These are phyloP conservation scores for Gonium pectorale DNA, from an alignment of 139 green algal species.

Conservation along the genomic window DNA sequence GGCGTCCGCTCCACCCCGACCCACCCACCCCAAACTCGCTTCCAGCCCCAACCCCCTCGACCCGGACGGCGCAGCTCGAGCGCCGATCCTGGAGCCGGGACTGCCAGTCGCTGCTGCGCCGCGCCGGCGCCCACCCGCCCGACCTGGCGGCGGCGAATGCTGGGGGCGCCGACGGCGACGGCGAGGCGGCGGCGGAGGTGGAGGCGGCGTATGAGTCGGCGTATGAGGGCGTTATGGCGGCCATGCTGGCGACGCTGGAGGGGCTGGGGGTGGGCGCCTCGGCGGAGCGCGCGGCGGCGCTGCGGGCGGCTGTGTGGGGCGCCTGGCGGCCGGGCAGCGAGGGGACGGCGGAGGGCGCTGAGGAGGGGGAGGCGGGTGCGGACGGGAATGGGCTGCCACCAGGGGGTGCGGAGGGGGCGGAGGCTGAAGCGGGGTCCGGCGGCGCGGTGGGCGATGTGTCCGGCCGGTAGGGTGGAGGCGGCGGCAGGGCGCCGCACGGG, in stretches of 20 bases:
- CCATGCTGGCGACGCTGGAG: conserved; percentile 9
- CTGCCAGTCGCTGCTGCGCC: conserved; percentile 4
- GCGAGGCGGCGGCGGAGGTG: not conserved
- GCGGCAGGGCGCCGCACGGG: too few relatives aligned
- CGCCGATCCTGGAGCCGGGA: not conserved
- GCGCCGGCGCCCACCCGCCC: not conserved
- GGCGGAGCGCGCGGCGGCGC: too few relatives aligned
- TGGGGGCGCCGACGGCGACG: not conserved
- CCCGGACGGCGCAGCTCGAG: not conserved
- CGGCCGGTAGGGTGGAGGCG: too few relatives aligned
- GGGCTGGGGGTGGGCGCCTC: not conserved
- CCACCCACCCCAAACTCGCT: not conserved
- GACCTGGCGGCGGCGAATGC: not conserved
- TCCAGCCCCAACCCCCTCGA: not conserved
- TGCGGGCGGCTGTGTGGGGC: too few relatives aligned
- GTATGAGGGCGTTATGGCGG: conserved; percentile 16
- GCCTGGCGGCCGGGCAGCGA: too few relatives aligned
- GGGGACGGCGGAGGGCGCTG: too few relatives aligned
- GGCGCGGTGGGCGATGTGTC: too few relatives aligned
- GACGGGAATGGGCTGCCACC: too few relatives aligned
- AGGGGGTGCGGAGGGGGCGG: too few relatives aligned
- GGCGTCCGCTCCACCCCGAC: not conserved
- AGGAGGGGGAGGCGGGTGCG: too few relatives aligned
- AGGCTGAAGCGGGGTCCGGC: too few relatives aligned
- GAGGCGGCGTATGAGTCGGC: not conserved